Percentiles rank a stretch among this genome's conserved stretches.
Evolutionary conservation across 2,329 filamentous ascomycete species (phyloP).

Genomic region (Sporothrix sp.): DNA sequence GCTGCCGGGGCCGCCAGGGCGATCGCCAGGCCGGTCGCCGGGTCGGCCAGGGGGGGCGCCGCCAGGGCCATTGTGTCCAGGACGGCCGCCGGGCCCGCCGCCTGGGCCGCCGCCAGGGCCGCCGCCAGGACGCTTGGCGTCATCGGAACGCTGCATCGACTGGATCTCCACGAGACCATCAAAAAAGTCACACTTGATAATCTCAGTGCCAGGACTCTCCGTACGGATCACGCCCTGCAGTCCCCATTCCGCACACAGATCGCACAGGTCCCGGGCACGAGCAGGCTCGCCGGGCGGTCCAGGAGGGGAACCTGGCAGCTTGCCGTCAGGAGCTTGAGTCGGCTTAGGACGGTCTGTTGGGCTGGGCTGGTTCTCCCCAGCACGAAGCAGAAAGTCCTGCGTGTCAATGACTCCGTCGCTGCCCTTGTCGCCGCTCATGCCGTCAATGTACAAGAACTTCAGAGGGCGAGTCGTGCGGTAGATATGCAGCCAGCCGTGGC

Average conservation of each 20-base stretch:
- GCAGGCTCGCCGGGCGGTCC: constrained; percentile 11
- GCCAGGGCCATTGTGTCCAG: background rate
- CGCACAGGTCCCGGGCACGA: constrained; percentile 9
- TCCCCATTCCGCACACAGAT: constrained; percentile 10
- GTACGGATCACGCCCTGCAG: constrained; percentile 14
- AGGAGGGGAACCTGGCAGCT: background rate
- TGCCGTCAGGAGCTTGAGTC: background rate
- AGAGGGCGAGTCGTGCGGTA: constrained; percentile 50
- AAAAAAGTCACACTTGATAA: constrained; percentile 14
- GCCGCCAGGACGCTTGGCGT: background rate
- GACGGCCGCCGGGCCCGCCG: background rate
- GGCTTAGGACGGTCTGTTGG: background rate
- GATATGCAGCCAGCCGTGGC: constrained; percentile 53
- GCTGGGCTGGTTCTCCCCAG: background rate
- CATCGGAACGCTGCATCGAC: constrained; percentile 7
- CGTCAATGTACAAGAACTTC: constrained; percentile 58
- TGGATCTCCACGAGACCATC: constrained; percentile 11
- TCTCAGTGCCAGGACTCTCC: constrained; percentile 10
- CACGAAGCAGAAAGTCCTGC: constrained; percentile 49
- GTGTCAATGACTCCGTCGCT: constrained; percentile 56
- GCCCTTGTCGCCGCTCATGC: constrained; percentile 28
- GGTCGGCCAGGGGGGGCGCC: background rate
- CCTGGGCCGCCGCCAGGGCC: background rate
- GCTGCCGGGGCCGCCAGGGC: constrained; percentile 3
- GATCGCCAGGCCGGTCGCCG: background rate